These are phyloP conservation scores for Saturnispora zaruensis DNA, from an alignment of 805 yeast species.

Conservation along the genomic window DNA sequence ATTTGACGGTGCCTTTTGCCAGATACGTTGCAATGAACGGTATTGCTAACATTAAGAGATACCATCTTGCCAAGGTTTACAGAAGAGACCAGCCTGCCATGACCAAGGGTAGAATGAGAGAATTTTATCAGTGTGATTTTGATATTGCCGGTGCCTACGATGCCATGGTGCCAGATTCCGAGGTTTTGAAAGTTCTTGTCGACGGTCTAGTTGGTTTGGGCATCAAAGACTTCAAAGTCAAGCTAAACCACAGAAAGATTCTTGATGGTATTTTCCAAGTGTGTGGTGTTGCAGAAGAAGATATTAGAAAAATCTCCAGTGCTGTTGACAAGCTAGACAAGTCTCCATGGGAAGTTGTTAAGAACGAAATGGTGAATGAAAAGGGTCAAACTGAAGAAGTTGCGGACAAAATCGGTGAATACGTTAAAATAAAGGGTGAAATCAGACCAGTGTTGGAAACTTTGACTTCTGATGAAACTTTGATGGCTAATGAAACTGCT, in stretches of 20 bases:
- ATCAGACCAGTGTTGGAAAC: slow-evolving; percentile 49
- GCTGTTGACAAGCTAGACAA: slow-evolving; percentile 97
- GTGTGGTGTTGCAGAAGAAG: slow-evolving; percentile 91
- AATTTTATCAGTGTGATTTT: slow-evolving; percentile 97
- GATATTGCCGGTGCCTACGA: slow-evolving; percentile 94
- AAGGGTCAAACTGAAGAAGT: slow-evolving; percentile 86
- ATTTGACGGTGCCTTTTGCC: slow-evolving; percentile 97
- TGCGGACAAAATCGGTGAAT: slow-evolving; percentile 88
- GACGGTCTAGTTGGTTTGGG: slow-evolving; percentile 83
- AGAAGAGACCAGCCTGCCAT: slow-evolving; percentile 99
- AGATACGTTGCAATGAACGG: slow-evolving; percentile 95
- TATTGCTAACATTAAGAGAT: slow-evolving; percentile 81
- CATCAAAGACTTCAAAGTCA: slow-evolving; percentile 80
- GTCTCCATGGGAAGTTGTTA: slow-evolving; percentile 90
- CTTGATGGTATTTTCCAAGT: slow-evolving; percentile 92
- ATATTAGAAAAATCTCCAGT: slow-evolving; percentile 84
- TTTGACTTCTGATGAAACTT: slow-evolving; percentile 48
- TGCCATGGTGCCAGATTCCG: slow-evolving; percentile 94
- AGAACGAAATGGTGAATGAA: slow-evolving; percentile 84
- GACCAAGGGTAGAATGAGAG: slow-evolving; percentile 99
- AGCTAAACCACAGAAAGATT: slow-evolving; percentile 90
- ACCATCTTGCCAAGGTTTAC: slow-evolving; percentile 96
- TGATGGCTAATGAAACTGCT: slow-evolving; percentile 64
- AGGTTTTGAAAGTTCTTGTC: slow-evolving; percentile 68
- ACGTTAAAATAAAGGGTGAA: slow-evolving; percentile 79